phyloP scores from a whole-genome alignment of 1,284 basidiomycete species.

The Albatrellus sp. region DNA sequence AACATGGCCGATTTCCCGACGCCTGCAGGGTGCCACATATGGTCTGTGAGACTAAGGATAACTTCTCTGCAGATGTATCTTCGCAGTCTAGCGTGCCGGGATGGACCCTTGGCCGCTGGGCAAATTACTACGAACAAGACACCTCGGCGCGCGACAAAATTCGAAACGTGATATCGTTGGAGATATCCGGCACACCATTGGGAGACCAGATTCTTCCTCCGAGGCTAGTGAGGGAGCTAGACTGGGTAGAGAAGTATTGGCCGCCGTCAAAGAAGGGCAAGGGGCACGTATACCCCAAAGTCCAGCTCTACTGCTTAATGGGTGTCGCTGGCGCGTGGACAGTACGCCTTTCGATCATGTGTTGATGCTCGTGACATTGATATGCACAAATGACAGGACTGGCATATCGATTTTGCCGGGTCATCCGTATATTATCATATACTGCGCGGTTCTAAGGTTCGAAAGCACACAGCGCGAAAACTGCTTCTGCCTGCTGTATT shows the following conservation, averaged over 20 bases:
- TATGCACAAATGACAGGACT: slow-evolving; percentile 52
- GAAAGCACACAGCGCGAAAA: neutral
- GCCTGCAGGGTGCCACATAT: neutral
- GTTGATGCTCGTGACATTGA: neutral
- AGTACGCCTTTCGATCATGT: slow-evolving; percentile 29
- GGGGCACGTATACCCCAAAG: slow-evolving; percentile 78
- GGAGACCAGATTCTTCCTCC: slow-evolving; percentile 70
- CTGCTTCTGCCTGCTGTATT: neutral
- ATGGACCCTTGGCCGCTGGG: slow-evolving; percentile 89
- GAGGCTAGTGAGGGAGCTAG: slow-evolving; percentile 75
- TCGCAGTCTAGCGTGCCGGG: slow-evolving; percentile 70
- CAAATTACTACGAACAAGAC: slow-evolving; percentile 69
- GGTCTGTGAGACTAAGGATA: neutral
- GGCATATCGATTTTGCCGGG: slow-evolving; percentile 95
- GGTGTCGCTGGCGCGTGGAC: slow-evolving; percentile 83
- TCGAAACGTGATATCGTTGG: slow-evolving; percentile 26
- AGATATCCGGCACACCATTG: slow-evolving; percentile 24
- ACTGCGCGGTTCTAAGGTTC: slow-evolving; percentile 67
- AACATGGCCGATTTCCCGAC: neutral
- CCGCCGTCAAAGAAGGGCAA: slow-evolving; percentile 62
- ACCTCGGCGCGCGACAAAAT: slow-evolving; percentile 67
- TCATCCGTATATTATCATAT: slow-evolving; percentile 94
- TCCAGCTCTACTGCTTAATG: slow-evolving; percentile 95
- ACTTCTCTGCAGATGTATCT: slow-evolving; percentile 53
- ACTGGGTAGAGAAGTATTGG: slow-evolving; percentile 98